phyloP scores from a whole-genome alignment of 202 grass and related monocot genomes.

The Zizania palustris region DNA sequence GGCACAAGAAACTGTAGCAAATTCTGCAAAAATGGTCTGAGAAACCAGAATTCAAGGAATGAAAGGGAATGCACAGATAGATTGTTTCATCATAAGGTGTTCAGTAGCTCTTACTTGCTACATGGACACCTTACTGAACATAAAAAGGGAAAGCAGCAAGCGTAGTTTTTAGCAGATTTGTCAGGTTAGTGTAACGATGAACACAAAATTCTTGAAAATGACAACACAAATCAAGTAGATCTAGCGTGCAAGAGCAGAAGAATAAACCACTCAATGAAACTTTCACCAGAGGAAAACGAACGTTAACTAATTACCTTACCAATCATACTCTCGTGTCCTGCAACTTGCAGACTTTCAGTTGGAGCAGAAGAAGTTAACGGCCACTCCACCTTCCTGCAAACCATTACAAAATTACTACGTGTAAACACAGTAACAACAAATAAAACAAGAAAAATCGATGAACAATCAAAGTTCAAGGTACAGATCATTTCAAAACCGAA shows the following conservation, averaged over 20 bases:
- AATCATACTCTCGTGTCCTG: not conserved
- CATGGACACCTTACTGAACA: not conserved
- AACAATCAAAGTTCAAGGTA: not conserved
- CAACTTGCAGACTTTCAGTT: not conserved
- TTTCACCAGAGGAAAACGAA: not conserved
- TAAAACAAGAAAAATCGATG: not conserved
- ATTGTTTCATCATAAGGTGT: not conserved
- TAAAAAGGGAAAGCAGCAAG: not conserved
- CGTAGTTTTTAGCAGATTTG: not conserved
- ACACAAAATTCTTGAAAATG: not conserved
- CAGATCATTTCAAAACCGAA: not conserved
- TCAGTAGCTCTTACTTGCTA: not conserved
- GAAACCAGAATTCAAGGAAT: conserved; percentile 12
- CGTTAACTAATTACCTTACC: conserved; percentile 7
- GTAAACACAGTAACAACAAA: not conserved
- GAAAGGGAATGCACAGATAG: not conserved
- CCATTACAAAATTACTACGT: no score
- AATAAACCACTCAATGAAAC: not conserved
- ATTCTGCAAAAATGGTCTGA: not conserved
- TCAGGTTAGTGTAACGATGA: not conserved
- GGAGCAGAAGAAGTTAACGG: not conserved
- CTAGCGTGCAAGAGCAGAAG: conserved; percentile 6
- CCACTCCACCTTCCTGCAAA: not conserved
- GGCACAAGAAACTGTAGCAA: not conserved
- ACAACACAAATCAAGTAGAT: conserved; percentile 1